Base-by-base conservation (phyloP, 108 stramenopile species). In the Skeletonema menzelii region DNA sequence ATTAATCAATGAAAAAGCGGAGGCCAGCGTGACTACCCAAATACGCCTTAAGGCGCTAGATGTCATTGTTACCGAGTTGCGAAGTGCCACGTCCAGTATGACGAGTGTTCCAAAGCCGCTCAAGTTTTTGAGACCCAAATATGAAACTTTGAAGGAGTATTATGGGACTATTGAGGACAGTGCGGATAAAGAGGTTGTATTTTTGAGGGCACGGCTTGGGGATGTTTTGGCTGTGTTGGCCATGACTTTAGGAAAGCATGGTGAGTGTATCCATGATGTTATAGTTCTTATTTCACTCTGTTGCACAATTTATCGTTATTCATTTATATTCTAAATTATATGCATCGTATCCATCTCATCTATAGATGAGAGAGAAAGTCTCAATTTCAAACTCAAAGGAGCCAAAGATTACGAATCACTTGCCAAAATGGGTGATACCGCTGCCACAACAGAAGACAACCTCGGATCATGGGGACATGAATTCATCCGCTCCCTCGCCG, bases 81-180 rank as follows among this genome's bases (percentile, higher is more conserved):
- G 93, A 27, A 84, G 81, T 17, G 90, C 98, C 3, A 99, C 99
- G 46, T 81, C 91, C 0, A 94, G 91, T 71, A 99, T 99, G 99
- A 99, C 99, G 11, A 86, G 89, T 44, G 99, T 99, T 47, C 99
- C 99, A 26, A 98, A 98, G 84, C 99, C 99, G 2, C 88, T 99
- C 65, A 99, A 99, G 87, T 99, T 98, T 74, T 77, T 99, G 68
- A 81, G 97, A 24, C 98, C 98, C 17, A 90, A 97, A 65, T 99
- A 94, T 82, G 91, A 86, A 4, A 75, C 68, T 28, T 73, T 99
- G 34, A 98, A 94, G 87, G 76, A 46, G n/a, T 82, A 95, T 44
- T 87, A 96, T 76, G 70, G 35, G 26, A 67, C 77, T 38, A 63
- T 90, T 55, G 73, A 74, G 42, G 75, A 65, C 14, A 65, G 82